A percentile compares a stretch with the other conserved stretches of the same genome.
phyloP scores from a whole-genome alignment of 441 rosid genomes.

The Daphne laureola region DNA sequence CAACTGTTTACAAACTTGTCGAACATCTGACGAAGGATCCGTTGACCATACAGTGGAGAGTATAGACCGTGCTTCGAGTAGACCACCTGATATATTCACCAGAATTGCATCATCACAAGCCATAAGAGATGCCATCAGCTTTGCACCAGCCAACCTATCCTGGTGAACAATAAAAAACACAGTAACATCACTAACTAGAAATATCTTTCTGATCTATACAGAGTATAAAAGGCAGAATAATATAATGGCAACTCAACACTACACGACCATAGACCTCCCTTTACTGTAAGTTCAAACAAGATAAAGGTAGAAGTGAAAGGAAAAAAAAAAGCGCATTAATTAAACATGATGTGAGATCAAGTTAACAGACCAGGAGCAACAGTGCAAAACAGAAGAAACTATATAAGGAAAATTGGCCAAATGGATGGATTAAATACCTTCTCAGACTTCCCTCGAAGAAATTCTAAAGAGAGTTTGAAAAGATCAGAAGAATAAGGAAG shows the following conservation, averaged over 20 bases:
- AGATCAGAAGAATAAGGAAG: slow-evolving; percentile 62
- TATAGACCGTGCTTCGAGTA: slow-evolving; percentile 65
- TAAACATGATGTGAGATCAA: not conserved
- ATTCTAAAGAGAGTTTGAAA: slow-evolving; percentile 55
- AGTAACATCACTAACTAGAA: not conserved
- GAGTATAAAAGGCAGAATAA: too few relatives aligned
- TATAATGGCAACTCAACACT: too few relatives aligned
- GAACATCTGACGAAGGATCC: slow-evolving; percentile 54
- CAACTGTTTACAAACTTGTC: slow-evolving; percentile 50
- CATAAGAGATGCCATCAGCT: slow-evolving; percentile 82
- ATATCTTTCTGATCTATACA: too few relatives aligned
- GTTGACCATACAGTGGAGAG: slow-evolving; percentile 40
- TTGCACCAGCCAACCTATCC: slow-evolving; percentile 86
- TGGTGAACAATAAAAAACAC: slow-evolving; percentile 21
- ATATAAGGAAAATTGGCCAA: slow-evolving; percentile 4
- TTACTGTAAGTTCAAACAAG: not conserved
- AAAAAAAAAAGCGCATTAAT: not conserved
- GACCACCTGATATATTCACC: slow-evolving; percentile 60
- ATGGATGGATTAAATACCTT: slow-evolving; percentile 42
- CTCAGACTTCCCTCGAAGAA: slow-evolving; percentile 53
- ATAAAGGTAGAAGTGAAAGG: not conserved
- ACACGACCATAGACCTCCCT: too few relatives aligned
- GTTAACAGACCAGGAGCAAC: not conserved
- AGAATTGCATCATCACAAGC: slow-evolving; percentile 68
- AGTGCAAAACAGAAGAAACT: not conserved